Evolutionary conservation across 352 stramenopile genomes (phyloP).

Genomic region (Pelagophyceae sp.): DNA sequence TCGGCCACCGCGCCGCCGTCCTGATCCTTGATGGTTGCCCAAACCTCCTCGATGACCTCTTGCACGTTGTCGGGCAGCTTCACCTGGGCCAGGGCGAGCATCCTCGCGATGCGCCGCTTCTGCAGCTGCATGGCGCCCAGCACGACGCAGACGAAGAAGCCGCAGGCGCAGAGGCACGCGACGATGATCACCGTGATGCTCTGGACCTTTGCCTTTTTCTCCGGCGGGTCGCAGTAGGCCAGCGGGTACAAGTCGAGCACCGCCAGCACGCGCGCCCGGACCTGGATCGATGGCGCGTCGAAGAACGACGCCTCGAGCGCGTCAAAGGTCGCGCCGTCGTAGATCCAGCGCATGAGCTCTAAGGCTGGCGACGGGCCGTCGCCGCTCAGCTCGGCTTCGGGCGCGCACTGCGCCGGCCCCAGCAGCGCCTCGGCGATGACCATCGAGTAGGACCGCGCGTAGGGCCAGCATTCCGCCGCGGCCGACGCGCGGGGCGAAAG

Average conservation of each 20-base stretch:
- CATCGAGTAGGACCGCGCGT: background rate
- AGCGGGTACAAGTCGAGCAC: background rate
- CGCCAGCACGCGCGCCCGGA: background rate
- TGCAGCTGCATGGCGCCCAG: background rate
- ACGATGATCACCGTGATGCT: background rate
- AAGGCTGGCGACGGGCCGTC: background rate
- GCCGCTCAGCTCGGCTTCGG: background rate
- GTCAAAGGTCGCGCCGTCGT: background rate
- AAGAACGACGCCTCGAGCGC: background rate
- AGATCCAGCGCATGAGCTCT: background rate
- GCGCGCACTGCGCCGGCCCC: background rate
- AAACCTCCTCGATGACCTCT: background rate
- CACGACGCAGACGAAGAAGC: background rate
- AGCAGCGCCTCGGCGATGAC: background rate
- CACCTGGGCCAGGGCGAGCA: too few relatives aligned
- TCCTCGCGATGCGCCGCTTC: too few relatives aligned
- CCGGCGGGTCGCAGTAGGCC: background rate
- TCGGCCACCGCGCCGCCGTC: conserved; percentile 31
- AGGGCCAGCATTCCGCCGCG: background rate
- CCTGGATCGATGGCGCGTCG: too few relatives aligned
- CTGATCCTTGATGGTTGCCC: background rate
- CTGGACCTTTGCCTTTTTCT: background rate
- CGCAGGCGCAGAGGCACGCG: background rate
- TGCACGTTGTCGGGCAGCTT: background rate
- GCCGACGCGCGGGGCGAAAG: background rate